Percentiles rank a stretch among this genome's conserved stretches.
These are phyloP conservation scores for Phyllostachys edulis DNA, from an alignment of 176 grass and related monocot genomes.

Conservation along the genomic window DNA sequence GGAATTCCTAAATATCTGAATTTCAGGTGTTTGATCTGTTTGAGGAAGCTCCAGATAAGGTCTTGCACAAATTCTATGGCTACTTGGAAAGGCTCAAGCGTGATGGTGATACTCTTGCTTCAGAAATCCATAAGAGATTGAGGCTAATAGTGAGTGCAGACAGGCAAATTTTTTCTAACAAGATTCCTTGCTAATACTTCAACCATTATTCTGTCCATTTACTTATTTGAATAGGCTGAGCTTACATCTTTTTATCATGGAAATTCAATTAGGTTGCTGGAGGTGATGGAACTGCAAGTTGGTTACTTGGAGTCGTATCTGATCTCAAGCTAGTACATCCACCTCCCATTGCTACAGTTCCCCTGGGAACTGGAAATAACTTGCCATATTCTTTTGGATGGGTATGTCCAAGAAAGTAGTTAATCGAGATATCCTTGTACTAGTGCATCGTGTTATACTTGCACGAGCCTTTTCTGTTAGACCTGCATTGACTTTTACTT, in stretches of 20 bases:
- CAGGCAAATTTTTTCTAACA: conserved; percentile 18
- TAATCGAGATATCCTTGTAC: conserved; percentile 8
- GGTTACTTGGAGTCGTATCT: conserved; percentile 93
- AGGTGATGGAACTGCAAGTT: conserved; percentile 88
- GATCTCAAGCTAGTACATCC: conserved; percentile 82
- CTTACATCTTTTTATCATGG: conserved; percentile 24
- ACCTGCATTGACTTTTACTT: background rate
- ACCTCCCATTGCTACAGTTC: conserved; percentile 84
- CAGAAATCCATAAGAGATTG: conserved; percentile 63
- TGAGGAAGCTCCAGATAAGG: conserved; percentile 79
- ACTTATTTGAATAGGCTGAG: conserved; percentile 20
- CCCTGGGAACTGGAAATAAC: conserved; percentile 98
- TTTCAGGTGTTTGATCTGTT: conserved; percentile 82
- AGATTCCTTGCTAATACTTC: conserved; percentile 27
- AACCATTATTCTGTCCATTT: conserved; percentile 11
- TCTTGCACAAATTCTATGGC: conserved; percentile 66
- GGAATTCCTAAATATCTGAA: conserved; percentile 26
- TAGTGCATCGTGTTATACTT: background rate
- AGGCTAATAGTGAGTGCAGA: conserved; percentile 84
- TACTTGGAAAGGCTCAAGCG: conserved; percentile 78
- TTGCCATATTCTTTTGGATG: conserved; percentile 96
- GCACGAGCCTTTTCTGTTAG: conserved; percentile 15
- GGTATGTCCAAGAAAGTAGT: conserved; percentile 56
- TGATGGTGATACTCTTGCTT: conserved; percentile 64
- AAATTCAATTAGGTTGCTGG: conserved; percentile 85